These are phyloP conservation scores for Hortiboletus campestris DNA, from an alignment of 768 basidiomycete species.

Conservation along the genomic window DNA sequence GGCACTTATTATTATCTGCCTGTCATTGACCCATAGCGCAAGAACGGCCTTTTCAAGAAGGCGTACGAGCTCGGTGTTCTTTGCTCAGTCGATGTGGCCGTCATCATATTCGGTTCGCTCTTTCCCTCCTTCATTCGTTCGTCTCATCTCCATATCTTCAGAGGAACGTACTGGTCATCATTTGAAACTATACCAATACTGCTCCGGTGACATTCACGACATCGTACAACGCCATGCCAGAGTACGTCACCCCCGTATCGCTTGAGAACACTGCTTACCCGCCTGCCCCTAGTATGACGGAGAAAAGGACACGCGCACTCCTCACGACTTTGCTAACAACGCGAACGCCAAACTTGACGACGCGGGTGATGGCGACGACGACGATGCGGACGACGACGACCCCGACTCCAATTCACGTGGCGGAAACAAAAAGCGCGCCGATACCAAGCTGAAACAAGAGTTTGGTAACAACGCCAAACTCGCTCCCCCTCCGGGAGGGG, in stretches of 20 bases:
- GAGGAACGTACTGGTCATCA: conserved; percentile 79
- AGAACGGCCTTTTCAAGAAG: conserved; percentile 90
- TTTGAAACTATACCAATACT: conserved; percentile 80
- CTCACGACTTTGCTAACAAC: conserved; percentile 48
- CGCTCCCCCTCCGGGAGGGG: conserved; percentile 11
- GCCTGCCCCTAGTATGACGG: conserved; percentile 43
- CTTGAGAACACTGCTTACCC: conserved; percentile 11
- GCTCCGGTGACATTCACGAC: conserved; percentile 66
- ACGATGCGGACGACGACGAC: conserved; percentile 33
- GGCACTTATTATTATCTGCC: conserved; percentile 35
- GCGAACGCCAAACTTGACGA: conserved; percentile 34
- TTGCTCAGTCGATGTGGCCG: conserved; percentile 84
- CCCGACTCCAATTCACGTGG: conserved; percentile 24
- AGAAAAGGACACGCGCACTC: conserved; percentile 48
- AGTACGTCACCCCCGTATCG: conserved; percentile 28
- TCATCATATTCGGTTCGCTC: conserved; percentile 77
- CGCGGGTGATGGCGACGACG: conserved; percentile 41
- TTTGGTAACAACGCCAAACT: conserved; percentile 22
- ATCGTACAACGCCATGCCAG: conserved; percentile 68
- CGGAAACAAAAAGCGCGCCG: conserved; percentile 20
- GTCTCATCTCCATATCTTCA: conserved; percentile 30
- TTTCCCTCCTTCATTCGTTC: conserved; percentile 1
- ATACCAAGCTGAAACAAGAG: conserved; percentile 32
- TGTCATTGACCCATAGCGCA: conserved; percentile 52
- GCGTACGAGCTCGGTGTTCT: conserved; percentile 89